Base-by-base conservation (phyloP, 2,329 filamentous ascomycete genomes). In the Hypoxylon rubiginosum region DNA sequence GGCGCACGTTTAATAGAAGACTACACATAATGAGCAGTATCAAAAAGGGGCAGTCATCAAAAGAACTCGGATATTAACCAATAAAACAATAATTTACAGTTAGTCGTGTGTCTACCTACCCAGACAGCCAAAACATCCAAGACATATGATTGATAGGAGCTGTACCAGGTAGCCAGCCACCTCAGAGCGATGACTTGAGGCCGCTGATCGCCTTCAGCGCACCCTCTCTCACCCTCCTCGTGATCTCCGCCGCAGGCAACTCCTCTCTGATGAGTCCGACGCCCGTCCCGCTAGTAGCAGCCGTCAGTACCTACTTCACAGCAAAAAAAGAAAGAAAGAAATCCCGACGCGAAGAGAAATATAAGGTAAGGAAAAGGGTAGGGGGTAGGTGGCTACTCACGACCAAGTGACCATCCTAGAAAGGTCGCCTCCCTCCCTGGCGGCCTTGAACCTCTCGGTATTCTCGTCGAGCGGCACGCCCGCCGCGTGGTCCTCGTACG, bases 381-480 rank as follows among this genome's bases (percentile, higher is more conserved):
- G n/a, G n/a, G n/a, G n/a, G n/a, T n/a, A n/a, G n/a, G n/a, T n/a
- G n/a, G 7, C 7, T 51, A 74, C 75, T 76, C 67, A 77, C 75
- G 75, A 77, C 75, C 75, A 77, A 17, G 73, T 76, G 4, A 77
- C 71, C 71, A 73, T 71, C 58, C 72, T 71, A 2, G 74, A 76
- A 19, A 58, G 2, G 39, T 77, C 74, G 15, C 74, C 74, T 2
- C 41, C 58, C 4, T 71, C 66, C 49, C 72, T 73, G 1, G 74
- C 70, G 1, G 55, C 63, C 32, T 72, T 71, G 55, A 73, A 75
- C 30, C 68, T 59, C 17, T 59, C 66, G 36, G 56, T 57, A 53
- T 75, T 77, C 59, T 77, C 74, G 8, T 74, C 66, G n/a, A 77
- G 64, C 1, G 68, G 21, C 28, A 76, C 64, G 24, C 76, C 76